These are phyloP conservation scores for Lasiodiplodia theobromae DNA, from an alignment of 2,329 filamentous ascomycete genomes.

Conservation along the genomic window DNA sequence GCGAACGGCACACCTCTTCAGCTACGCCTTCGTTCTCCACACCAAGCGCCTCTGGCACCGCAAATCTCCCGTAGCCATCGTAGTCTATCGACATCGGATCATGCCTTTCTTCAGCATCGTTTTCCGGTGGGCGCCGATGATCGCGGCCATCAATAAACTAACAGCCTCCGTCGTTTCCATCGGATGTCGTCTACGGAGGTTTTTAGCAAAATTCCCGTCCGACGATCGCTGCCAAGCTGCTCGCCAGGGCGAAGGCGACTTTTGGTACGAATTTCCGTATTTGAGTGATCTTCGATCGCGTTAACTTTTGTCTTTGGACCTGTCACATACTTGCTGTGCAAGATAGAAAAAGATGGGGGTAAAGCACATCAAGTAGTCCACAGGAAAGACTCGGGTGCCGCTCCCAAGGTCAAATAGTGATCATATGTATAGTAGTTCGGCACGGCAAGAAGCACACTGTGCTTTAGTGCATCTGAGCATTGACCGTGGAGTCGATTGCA, in stretches of 20 bases:
- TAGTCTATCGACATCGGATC: background rate
- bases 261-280: background rate
- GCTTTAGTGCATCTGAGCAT: too few relatives aligned
- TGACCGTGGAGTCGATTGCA: background rate
- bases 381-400: too few relatives aligned
- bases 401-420: too few relatives aligned
- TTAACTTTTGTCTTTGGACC: background rate
- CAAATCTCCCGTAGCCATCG: background rate
- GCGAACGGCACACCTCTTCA: slow-evolving; percentile 1
- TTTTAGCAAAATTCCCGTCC: too few relatives aligned
- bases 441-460: too few relatives aligned
- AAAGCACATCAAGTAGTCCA: too few relatives aligned
- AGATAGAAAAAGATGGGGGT: too few relatives aligned
- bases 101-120: background rate
- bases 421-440: too few relatives aligned
- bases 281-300: background rate
- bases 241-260: too few relatives aligned
- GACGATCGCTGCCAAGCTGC: too few relatives aligned
- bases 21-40: background rate
- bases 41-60: background rate
- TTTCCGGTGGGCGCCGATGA: background rate
- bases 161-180: background rate
- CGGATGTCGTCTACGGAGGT: background rate
- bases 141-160: background rate
- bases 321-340: too few relatives aligned